Percentiles rank a stretch among this genome's conserved stretches.
Conservation (phyloP, 441 rosid species). For the Erodium trifolium region DNA sequence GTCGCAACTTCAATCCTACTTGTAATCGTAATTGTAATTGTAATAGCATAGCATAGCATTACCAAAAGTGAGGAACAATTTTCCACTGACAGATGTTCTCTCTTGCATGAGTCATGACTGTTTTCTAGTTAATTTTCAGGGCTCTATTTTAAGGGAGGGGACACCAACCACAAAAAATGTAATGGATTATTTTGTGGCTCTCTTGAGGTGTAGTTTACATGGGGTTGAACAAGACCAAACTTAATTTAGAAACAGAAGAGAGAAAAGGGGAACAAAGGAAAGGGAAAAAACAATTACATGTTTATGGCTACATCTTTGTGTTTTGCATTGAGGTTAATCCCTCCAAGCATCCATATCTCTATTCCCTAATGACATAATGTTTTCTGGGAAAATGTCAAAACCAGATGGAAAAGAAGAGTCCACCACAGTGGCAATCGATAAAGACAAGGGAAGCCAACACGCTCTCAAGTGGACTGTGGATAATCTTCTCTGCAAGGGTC, state of each 20-base stretch:
- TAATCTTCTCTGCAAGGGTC: slow-evolving; percentile 47
- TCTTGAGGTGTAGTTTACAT: not conserved
- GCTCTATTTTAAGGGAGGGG: not conserved
- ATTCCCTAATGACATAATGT: not conserved
- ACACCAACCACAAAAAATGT: not conserved
- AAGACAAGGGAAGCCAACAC: slow-evolving; percentile 70
- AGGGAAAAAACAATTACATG: not conserved
- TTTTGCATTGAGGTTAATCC: not conserved
- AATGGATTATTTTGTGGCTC: not conserved
- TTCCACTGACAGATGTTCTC: not conserved
- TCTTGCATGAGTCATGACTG: not conserved
- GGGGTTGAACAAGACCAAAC: not conserved
- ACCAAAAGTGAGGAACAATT: not conserved
- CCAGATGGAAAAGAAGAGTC: slow-evolving; percentile 24
- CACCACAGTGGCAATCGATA: slow-evolving; percentile 65
- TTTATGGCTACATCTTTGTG: not conserved
- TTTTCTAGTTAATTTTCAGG: not conserved
- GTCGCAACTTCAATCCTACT: not conserved
- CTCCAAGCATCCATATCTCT: not conserved
- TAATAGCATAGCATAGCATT: not conserved
- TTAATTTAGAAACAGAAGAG: slow-evolving; percentile 8
- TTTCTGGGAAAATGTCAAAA: slow-evolving; percentile 15
- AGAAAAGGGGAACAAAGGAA: not conserved
- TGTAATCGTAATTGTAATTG: not conserved
- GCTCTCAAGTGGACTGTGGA: slow-evolving; percentile 80